Percentiles rank a stretch among this genome's conserved stretches.
Evolutionary conservation across 768 basidiomycete species (phyloP).

Genomic region (Pleurotus pulmonarius): DNA sequence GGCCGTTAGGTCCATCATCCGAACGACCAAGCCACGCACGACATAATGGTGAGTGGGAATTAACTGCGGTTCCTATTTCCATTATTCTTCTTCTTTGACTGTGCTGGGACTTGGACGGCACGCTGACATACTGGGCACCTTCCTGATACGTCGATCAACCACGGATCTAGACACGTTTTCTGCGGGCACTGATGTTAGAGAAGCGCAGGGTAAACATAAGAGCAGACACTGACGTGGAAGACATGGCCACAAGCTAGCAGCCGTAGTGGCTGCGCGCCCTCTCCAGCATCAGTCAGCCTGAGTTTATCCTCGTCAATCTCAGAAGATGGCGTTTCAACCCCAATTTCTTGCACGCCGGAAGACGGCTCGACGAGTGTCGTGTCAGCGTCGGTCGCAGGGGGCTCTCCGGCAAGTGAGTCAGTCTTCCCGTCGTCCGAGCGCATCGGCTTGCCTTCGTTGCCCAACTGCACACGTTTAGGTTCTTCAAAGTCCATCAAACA

Average conservation of each 20-base stretch:
- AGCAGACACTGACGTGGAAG: constrained; percentile 67
- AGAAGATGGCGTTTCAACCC: constrained; percentile 31
- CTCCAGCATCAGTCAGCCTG: constrained; percentile 67
- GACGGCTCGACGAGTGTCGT: constrained; percentile 5
- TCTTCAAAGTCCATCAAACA: constrained; percentile 85
- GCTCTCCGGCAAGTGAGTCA: background rate
- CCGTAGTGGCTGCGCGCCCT: constrained; percentile 73
- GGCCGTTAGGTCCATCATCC: too few species aligned
- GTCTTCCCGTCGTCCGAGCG: constrained; percentile 9
- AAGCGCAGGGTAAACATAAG: background rate
- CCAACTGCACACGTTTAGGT: constrained; percentile 36
- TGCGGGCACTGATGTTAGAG: constrained; percentile 22
- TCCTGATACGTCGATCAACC: constrained; percentile 81
- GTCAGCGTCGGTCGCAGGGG: constrained; percentile 4
- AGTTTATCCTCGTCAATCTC: constrained; percentile 39
- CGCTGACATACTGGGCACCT: constrained; percentile 87
- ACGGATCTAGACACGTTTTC: constrained; percentile 90
- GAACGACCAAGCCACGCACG: too few species aligned
- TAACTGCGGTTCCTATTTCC: background rate
- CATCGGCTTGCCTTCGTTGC: constrained; percentile 7
- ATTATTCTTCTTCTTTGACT: constrained; percentile 25
- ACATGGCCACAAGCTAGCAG: constrained; percentile 80
- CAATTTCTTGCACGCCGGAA: constrained; percentile 20
- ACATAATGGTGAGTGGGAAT: background rate
- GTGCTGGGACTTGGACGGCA: constrained; percentile 52